A percentile compares a stretch with the other conserved stretches of the same genome.
Conservation (phyloP, 2,329 filamentous ascomycete species). For the Cladobotryum protrusum region DNA sequence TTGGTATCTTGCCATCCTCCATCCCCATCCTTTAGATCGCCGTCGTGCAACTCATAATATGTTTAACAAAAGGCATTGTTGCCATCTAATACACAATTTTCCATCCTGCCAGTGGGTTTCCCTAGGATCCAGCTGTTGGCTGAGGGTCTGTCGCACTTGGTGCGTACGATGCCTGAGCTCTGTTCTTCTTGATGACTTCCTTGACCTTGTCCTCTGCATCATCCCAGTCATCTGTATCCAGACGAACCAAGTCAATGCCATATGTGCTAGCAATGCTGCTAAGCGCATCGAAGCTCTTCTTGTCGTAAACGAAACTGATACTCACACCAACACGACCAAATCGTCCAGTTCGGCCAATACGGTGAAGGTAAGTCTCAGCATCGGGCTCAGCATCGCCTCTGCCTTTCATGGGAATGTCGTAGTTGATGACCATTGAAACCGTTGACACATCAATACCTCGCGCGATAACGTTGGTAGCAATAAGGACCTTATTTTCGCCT, state of each 20-base stretch:
- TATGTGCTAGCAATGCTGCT: conserved; percentile 76
- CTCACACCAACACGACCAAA: conserved; percentile 96
- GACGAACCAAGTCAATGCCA: conserved; percentile 69
- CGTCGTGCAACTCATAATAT: background rate
- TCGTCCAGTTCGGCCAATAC: conserved; percentile 92
- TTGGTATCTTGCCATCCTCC: background rate
- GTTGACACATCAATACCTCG: conserved; percentile 89
- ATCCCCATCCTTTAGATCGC: background rate
- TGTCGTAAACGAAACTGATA: conserved; percentile 89
- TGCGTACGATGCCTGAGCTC: conserved; percentile 50
- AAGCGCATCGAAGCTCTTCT: conserved; percentile 72
- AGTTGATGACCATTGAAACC: conserved; percentile 98
- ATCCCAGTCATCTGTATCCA: conserved; percentile 88
- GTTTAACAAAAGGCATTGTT: background rate
- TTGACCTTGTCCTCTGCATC: conserved; percentile 78
- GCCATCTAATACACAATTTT: conserved; percentile 5
- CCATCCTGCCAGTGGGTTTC: conserved; percentile 13
- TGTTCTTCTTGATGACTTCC: conserved; percentile 67
- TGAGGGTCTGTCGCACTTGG: conserved; percentile 38
- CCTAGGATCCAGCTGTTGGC: conserved; percentile 25
- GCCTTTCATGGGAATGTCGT: conserved; percentile 75
- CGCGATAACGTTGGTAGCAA: conserved; percentile 93
- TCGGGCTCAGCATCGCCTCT: conserved; percentile 77
- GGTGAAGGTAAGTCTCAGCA: conserved; percentile 92
- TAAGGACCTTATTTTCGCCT: conserved; percentile 88